A percentile compares a stretch with the other conserved stretches of the same genome.
Conservation (phyloP, 345 rosid species). For the Citrus mangshanensis region DNA sequence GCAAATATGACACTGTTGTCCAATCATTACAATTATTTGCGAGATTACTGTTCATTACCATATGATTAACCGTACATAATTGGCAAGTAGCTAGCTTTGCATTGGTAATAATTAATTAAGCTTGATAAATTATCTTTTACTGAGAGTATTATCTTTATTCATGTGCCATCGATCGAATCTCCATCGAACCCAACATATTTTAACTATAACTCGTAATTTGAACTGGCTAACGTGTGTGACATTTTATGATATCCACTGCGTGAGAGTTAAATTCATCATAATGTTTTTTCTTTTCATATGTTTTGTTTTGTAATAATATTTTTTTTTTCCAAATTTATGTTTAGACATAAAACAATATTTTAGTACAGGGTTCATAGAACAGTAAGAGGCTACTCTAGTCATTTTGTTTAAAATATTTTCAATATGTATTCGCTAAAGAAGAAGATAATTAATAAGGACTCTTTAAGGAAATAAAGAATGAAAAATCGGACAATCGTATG, state of each 20-base stretch:
- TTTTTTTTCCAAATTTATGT: no score
- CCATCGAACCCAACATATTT: neutral
- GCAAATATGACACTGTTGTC: neutral
- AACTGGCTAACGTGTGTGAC: neutral
- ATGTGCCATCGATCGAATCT: neutral
- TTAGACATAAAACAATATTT: no score
- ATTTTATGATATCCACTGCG: neutral
- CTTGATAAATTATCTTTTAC: no score
- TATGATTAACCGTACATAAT: no score
- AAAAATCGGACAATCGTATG: neutral
- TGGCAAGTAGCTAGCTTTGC: no score
- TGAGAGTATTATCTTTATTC: no score
- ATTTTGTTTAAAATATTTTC: neutral
- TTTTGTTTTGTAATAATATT: neutral
- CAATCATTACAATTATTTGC: constrained; percentile 7
- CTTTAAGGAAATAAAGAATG: no score
- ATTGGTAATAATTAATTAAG: no score
- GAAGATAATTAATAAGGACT: neutral
- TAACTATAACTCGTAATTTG: neutral
- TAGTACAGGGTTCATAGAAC: no score
- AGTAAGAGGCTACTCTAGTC: no score
- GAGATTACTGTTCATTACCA: no score
- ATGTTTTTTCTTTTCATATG: neutral
- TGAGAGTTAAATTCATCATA: neutral
- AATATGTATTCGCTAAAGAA: neutral